A percentile compares a stretch with the other conserved stretches of the same genome.
These are phyloP conservation scores for Onygenales sp. DNA, from an alignment of 2,329 filamentous ascomycete genomes.

Conservation along the genomic window DNA sequence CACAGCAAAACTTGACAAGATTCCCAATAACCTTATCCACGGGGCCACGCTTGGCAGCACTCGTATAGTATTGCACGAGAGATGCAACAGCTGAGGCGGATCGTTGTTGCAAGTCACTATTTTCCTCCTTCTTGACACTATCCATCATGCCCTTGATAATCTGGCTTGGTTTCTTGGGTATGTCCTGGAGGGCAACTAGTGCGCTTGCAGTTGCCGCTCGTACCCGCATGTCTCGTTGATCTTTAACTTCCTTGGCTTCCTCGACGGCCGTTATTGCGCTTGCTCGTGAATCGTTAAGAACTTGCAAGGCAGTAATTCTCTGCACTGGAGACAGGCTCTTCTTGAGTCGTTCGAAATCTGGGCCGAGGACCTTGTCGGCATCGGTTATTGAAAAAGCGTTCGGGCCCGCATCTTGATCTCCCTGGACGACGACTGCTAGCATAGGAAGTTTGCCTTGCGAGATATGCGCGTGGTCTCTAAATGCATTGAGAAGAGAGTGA, in stretches of 20 bases:
- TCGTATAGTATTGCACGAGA: slow-evolving; percentile 78
- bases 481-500: slow-evolving; percentile 78
- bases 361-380: slow-evolving; percentile 75
- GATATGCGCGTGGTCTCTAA: slow-evolving; percentile 82
- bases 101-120: slow-evolving; percentile 73
- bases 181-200: slow-evolving; percentile 71
- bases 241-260: slow-evolving; percentile 70
- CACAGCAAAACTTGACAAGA: slow-evolving; percentile 92
- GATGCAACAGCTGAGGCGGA: slow-evolving; percentile 77
- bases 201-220: slow-evolving; percentile 79
- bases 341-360: slow-evolving; percentile 81
- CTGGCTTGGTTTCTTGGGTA: slow-evolving; percentile 87
- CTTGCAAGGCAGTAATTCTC: slow-evolving; percentile 70
- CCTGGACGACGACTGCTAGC: slow-evolving; percentile 86
- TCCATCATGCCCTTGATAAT: slow-evolving; percentile 98
- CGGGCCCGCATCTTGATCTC: slow-evolving; percentile 81
- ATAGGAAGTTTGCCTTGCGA: slow-evolving; percentile 64
- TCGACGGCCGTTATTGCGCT: slow-evolving; percentile 63
- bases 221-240: slow-evolving; percentile 74
- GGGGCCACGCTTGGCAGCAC: slow-evolving; percentile 67
- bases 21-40: slow-evolving; percentile 96
- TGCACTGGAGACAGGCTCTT: slow-evolving; percentile 83
- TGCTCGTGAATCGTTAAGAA: slow-evolving; percentile 66
- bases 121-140: slow-evolving; percentile 92
- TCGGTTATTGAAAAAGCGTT: slow-evolving; percentile 82